phyloP scores from a whole-genome alignment of 2,329 filamentous ascomycete genomes.

The Dichotomopilus funicola region DNA sequence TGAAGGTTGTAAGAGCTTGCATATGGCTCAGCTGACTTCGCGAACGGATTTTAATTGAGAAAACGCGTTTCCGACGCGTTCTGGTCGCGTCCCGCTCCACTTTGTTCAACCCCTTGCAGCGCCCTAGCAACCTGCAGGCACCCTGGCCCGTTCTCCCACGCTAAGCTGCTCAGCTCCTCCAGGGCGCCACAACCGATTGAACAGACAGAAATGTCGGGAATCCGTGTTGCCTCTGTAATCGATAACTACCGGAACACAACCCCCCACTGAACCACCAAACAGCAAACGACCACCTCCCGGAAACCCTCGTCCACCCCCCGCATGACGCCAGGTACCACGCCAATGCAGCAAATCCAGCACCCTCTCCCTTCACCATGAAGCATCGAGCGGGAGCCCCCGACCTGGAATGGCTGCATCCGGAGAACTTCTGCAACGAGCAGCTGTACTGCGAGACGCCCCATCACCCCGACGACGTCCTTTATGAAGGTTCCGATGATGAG shows the following conservation, averaged over 20 bases:
- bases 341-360: constrained; percentile 4
- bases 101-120: neutral
- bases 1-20: constrained; percentile 2
- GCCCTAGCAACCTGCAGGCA: constrained; percentile 9
- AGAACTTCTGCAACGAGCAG: constrained; percentile 31
- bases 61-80: constrained; percentile 6
- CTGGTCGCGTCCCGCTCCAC: constrained; percentile 5
- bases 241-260: neutral
- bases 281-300: neutral
- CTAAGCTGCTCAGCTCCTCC: neutral
- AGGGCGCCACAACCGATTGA: neutral
- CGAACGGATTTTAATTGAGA: constrained; percentile 15
- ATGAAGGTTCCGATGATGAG: constrained; percentile 52
- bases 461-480: constrained; percentile 42
- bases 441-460: constrained; percentile 41
- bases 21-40: constrained; percentile 20
- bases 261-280: neutral
- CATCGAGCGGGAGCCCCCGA: constrained; percentile 12
- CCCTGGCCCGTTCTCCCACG: neutral
- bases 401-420: constrained; percentile 15
- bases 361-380: constrained; percentile 26
- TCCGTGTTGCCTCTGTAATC: no score
- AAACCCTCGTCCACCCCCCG: neutral
- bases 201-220: neutral
- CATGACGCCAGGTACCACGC: neutral